Percentiles rank a stretch among this genome's conserved stretches.
These are phyloP conservation scores for Pseudonitzschia multiseries DNA, from an alignment of 108 stramenopile genomes.

Conservation along the genomic window DNA sequence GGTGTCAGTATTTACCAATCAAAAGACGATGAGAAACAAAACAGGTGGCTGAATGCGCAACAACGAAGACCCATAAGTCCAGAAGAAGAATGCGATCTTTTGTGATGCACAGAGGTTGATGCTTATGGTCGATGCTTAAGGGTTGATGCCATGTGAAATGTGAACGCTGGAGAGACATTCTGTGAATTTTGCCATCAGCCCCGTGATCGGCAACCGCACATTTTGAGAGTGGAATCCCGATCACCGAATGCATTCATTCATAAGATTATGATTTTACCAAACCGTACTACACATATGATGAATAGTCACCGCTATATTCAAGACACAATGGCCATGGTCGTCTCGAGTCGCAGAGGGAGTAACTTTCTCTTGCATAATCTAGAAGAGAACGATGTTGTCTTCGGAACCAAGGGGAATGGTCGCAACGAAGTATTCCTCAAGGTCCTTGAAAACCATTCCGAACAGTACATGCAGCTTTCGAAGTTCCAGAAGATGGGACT, in stretches of 20 bases:
- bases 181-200: background rate
- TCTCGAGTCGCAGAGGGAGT: conserved; percentile 16
- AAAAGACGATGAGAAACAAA: background rate
- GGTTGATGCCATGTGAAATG: background rate
- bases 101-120: background rate
- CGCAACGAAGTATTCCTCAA: conserved; percentile 22
- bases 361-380: conserved; percentile 19
- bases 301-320: background rate
- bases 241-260: background rate
- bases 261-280: background rate
- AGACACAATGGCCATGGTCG: background rate
- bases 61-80: background rate
- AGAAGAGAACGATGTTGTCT: conserved; percentile 21
- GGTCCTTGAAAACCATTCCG: conserved; percentile 15
- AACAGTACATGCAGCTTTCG: conserved; percentile 20
- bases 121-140: too few relatives aligned
- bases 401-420: conserved; percentile 26
- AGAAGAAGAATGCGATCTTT: background rate
- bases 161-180: background rate
- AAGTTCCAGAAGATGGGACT: conserved; percentile 31
- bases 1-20: conserved; percentile 6
- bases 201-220: background rate
- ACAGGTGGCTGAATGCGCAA: background rate
- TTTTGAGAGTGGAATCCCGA: background rate
- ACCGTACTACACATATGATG: background rate